phyloP scores from a whole-genome alignment of 805 yeast genomes.

The Tetrapisispora pingtungensis region DNA sequence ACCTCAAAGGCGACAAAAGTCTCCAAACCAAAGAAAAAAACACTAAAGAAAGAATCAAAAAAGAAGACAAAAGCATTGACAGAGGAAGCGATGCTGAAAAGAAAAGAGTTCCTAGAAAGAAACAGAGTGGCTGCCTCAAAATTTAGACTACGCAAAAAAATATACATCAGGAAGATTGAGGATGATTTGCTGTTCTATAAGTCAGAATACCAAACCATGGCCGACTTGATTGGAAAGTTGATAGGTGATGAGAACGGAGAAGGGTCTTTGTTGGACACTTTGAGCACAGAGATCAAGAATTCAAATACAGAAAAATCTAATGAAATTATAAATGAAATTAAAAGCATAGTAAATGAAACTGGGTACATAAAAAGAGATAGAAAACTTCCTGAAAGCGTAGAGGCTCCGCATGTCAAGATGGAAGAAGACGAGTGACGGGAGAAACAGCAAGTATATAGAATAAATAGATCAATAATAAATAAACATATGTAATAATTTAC shows the following conservation, averaged over 20 bases:
- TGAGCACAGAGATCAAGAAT: background rate
- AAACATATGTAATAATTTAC: too few species aligned
- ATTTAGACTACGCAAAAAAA: constrained; percentile 91
- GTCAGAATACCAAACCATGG: constrained; percentile 54
- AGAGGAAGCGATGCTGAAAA: constrained; percentile 12
- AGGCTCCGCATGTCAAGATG: background rate
- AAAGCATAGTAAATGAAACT: background rate
- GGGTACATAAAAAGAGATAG: background rate
- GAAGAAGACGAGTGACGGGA: background rate
- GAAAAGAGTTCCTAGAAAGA: constrained; percentile 71
- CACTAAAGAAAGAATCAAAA: background rate
- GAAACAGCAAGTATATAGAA: background rate
- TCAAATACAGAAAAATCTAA: background rate
- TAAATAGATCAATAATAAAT: too few species aligned
- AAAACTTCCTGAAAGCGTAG: background rate
- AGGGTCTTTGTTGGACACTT: constrained; percentile 3
- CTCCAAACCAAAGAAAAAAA: background rate
- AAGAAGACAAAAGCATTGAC: background rate
- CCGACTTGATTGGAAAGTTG: constrained; percentile 9
- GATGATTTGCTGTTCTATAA: constrained; percentile 63
- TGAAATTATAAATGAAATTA: background rate
- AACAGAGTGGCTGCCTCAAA: constrained; percentile 93
- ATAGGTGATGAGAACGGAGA: constrained; percentile 12
- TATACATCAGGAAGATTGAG: constrained; percentile 74
- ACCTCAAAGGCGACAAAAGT: background rate